Evolutionary conservation across 208 protist genomes (phyloP), one percentile per base, ranked within the genome.

Genomic region (Herpetomonas muscarum): DNA sequence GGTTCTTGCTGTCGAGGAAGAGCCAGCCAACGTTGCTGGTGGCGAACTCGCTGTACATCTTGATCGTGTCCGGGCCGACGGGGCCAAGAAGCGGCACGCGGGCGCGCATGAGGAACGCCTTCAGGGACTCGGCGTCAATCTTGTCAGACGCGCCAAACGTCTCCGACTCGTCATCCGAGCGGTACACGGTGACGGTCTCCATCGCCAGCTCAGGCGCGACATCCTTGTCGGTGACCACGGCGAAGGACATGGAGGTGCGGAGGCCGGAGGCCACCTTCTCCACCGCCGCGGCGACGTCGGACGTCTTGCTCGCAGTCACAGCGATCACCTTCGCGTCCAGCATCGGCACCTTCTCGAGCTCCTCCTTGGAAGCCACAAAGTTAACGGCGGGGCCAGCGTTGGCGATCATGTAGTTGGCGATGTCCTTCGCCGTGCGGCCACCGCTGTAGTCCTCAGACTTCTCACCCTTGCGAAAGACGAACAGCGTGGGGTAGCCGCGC

Each of bases 401-500:
- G 41, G 64, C 62, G 42, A 78, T 81, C 32, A 92, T 68, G 59
- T 80, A 93, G 12, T 69, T 39, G 28, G 78, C 55, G 51, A 96
- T 87, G 21, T 54, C 73, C 25, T 70, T 56, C 1, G 79, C 73
- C 19, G 67, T 71, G 42, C 88, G 86, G 2, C 62, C 79, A 19
- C 86, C 87, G 15, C 62, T 64, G 81, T 93, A 96, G 46, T 63
- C 44, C 41, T 72, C 70, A 13, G 66, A 50, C 22, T 78, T 64
- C 60, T 78, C 63, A 30, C 87, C 91, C 17, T 92, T 80, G 34
- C 79, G 81, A 59, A 97, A 93, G 31, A 97, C 47, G 31, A 84
- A 64, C 29, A 97, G 61, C 3, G 88, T 94, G 4, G 91, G 91
- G 53, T 76, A 95, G 6, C 88, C 88, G 39, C 86, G 75, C 32